Conservation (phyloP, 2,329 filamentous ascomycete genomes). For the Fusarium acutatum region DNA sequence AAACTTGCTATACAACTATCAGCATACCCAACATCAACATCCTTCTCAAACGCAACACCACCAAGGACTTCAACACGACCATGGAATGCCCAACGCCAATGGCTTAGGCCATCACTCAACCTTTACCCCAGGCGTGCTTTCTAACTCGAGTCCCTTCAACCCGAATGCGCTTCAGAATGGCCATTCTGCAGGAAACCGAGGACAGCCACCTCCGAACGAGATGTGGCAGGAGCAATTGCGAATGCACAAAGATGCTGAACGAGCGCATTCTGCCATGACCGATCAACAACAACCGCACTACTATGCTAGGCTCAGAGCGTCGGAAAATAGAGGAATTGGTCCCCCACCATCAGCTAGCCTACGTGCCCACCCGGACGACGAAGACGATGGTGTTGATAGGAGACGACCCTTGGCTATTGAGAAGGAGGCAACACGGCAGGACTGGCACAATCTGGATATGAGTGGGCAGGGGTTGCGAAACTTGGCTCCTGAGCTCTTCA, state of each 20-base stretch:
- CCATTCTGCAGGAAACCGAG: conserved; percentile 58
- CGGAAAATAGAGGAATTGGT: conserved; percentile 73
- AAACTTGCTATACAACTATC: conserved; percentile 74
- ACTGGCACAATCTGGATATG: conserved; percentile 94
- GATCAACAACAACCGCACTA: conserved; percentile 72
- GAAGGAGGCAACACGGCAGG: conserved; percentile 73
- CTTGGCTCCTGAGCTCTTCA: conserved; percentile 81
- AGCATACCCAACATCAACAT: conserved; percentile 69
- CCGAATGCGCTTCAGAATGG: conserved; percentile 65
- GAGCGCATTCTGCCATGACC: conserved; percentile 75
- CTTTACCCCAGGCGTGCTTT: conserved; percentile 57
- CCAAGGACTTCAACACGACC: conserved; percentile 67
- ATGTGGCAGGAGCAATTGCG: conserved; percentile 92
- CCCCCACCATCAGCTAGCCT: conserved; percentile 61
- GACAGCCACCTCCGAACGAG: conserved; percentile 64
- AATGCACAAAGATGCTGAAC: conserved; percentile 79
- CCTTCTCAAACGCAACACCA: conserved; percentile 73
- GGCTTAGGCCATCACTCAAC: conserved; percentile 57
- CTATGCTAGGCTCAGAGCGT: conserved; percentile 76
- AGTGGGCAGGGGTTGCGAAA: conserved; percentile 94
- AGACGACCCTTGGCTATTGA: conserved; percentile 72
- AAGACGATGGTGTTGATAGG: conserved; percentile 65
- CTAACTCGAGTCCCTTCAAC: conserved; percentile 70
- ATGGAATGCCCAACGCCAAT: conserved; percentile 62
- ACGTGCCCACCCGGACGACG: conserved; percentile 57